Evolutionary conservation across 1,284 basidiomycete genomes (phyloP).

Genomic region (Mycena sp.): DNA sequence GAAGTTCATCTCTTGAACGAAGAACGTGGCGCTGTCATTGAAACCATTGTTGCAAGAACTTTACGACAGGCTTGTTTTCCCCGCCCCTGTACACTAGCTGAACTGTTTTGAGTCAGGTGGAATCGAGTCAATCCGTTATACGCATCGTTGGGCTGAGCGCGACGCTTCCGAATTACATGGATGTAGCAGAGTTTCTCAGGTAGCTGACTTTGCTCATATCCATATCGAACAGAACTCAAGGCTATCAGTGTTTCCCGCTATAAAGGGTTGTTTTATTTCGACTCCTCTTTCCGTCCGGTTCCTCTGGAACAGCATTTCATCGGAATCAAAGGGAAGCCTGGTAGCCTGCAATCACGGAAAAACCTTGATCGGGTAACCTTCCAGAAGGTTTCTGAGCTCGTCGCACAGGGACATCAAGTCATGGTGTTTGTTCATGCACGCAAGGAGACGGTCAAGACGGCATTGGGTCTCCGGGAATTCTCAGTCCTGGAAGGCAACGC

Average conservation of each 20-base stretch:
- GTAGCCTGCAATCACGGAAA: constrained; percentile 77
- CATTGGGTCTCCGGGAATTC: constrained; percentile 86
- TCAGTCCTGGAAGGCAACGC: constrained; percentile 77
- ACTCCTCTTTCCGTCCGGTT: constrained; percentile 96
- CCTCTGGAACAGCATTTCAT: constrained; percentile 99
- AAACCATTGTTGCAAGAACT: constrained; percentile 97
- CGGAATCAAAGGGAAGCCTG: constrained; percentile 93
- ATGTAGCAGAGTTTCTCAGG: constrained; percentile 96
- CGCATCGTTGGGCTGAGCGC: constrained; percentile 99
- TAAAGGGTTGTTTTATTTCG: constrained; percentile 98
- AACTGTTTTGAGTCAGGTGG: constrained; percentile 70
- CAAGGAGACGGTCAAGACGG: constrained; percentile 98
- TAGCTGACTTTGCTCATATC: constrained; percentile 40
- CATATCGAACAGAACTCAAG: neutral
- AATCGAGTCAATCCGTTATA: constrained; percentile 96
- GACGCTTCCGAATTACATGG: constrained; percentile 96
- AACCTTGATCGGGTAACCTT: constrained; percentile 94
- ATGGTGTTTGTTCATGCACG: constrained; percentile 99
- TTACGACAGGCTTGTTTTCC: constrained; percentile 76
- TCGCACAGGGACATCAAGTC: constrained; percentile 93
- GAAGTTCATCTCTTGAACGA: constrained; percentile 98
- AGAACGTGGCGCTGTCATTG: constrained; percentile 98
- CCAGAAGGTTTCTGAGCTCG: constrained; percentile 88
- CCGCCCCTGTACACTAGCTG: constrained; percentile 1
- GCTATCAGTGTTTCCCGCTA: constrained; percentile 81